A percentile compares a stretch with the other conserved stretches of the same genome.
Conservation (phyloP, 2,329 filamentous ascomycete species). For the Calonectria leucothoes region DNA sequence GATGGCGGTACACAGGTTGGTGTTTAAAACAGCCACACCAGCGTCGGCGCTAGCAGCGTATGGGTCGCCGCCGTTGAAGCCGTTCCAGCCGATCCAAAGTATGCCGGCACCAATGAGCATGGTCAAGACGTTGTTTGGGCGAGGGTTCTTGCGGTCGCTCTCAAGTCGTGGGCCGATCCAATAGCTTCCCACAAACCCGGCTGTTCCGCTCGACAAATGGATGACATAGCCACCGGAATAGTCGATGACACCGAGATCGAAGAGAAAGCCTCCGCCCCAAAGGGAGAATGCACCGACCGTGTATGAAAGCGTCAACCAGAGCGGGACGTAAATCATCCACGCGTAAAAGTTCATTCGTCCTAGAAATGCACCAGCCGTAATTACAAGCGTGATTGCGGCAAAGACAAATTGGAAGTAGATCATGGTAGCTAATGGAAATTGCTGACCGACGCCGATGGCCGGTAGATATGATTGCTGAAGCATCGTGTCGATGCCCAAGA, state of each 20-base stretch:
- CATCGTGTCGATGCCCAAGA: conserved; percentile 23
- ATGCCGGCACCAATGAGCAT: conserved; percentile 24
- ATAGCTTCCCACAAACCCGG: conserved; percentile 23
- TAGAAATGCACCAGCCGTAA: conserved; percentile 24
- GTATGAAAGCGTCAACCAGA: conserved; percentile 25
- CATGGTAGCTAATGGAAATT: conserved; percentile 25
- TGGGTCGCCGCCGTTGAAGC: conserved; percentile 27
- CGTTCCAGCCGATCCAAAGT: conserved; percentile 28
- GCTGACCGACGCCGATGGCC: conserved; percentile 21
- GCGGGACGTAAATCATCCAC: conserved; percentile 25
- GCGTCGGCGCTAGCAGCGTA: conserved; percentile 27
- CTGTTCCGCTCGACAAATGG: conserved; percentile 24
- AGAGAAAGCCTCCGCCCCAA: conserved; percentile 26
- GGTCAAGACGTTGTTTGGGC: conserved; percentile 17
- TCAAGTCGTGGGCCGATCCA: conserved; percentile 23
- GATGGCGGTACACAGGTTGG: conserved; percentile 25
- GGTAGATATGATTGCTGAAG: conserved; percentile 24
- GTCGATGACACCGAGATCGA: conserved; percentile 24
- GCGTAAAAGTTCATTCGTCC: conserved; percentile 28
- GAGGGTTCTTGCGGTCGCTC: conserved; percentile 13
- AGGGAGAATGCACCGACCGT: conserved; percentile 23
- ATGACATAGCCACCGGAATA: conserved; percentile 28
- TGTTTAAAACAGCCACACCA: conserved; percentile 26
- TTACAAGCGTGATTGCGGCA: conserved; percentile 25
- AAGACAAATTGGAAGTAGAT: conserved; percentile 30